phyloP scores from a whole-genome alignment of 2,329 filamentous ascomycete species.

The Fusarium siculi region DNA sequence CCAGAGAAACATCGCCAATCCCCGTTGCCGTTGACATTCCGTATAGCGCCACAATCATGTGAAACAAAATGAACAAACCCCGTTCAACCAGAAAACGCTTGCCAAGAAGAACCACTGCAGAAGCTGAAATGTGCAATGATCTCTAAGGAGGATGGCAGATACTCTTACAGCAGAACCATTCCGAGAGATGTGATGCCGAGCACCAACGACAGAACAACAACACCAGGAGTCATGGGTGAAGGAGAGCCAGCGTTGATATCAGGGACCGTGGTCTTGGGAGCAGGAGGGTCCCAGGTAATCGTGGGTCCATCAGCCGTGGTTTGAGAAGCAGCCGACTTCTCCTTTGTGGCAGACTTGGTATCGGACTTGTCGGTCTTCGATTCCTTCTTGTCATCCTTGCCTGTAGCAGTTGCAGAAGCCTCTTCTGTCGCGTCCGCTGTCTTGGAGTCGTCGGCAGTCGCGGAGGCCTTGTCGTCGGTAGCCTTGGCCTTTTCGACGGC shows the following conservation, averaged over 20 bases:
- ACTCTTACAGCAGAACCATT: slow-evolving; percentile 32
- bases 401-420: slow-evolving; percentile 23
- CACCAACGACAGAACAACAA: slow-evolving; percentile 38
- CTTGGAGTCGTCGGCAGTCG: slow-evolving; percentile 30
- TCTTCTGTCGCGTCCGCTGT: slow-evolving; percentile 28
- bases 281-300: slow-evolving; percentile 35
- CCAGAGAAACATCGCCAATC: slow-evolving; percentile 9
- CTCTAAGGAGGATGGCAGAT: background rate
- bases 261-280: slow-evolving; percentile 34
- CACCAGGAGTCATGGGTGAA: slow-evolving; percentile 35
- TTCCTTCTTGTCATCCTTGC: slow-evolving; percentile 16
- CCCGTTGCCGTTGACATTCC: slow-evolving; percentile 20
- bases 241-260: slow-evolving; percentile 37
- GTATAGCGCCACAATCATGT: slow-evolving; percentile 28
- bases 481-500: slow-evolving; percentile 26
- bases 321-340: slow-evolving; percentile 22
- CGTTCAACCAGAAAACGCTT: slow-evolving; percentile 6
- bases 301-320: slow-evolving; percentile 16
- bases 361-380: slow-evolving; percentile 16
- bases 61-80: slow-evolving; percentile 16
- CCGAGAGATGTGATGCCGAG: slow-evolving; percentile 41
- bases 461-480: slow-evolving; percentile 24
- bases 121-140: background rate
- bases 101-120: background rate
- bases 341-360: slow-evolving; percentile 13